These are phyloP conservation scores for Colletotrichum somersetense DNA, from an alignment of 2,329 filamentous ascomycete species.

Conservation along the genomic window DNA sequence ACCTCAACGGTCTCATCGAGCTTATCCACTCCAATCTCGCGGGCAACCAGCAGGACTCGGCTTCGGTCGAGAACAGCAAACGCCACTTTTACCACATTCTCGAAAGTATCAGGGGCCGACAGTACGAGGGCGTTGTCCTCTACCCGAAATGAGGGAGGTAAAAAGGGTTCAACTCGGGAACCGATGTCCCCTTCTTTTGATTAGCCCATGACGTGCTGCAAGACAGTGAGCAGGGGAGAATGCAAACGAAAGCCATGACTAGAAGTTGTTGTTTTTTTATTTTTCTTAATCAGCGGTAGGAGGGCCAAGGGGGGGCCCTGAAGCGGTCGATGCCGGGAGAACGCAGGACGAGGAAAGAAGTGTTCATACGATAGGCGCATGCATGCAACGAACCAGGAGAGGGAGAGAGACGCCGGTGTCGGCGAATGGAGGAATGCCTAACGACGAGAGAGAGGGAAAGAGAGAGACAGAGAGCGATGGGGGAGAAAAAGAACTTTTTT, in stretches of 20 bases:
- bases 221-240: neutral
- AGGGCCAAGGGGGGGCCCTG: neutral
- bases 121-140: constrained; percentile 92
- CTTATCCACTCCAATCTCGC: constrained; percentile 96
- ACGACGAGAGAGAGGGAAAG: neutral
- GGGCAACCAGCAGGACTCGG: constrained; percentile 84
- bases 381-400: constrained; percentile 26
- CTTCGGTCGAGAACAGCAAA: constrained; percentile 87
- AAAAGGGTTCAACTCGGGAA: neutral
- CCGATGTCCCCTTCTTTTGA: neutral
- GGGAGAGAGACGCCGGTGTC: neutral
- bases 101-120: constrained; percentile 90
- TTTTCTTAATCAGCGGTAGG: constrained; percentile 12
- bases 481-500: neutral
- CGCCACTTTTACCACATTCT: constrained; percentile 96
- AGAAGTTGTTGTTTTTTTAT: neutral
- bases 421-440: neutral
- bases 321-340: too few relatives aligned
- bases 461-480: neutral
- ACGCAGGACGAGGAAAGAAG: neutral
- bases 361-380: constrained; percentile 41
- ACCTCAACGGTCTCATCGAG: constrained; percentile 97
- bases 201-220: neutral
- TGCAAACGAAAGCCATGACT: constrained; percentile 8
- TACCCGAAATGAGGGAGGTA: constrained; percentile 58